Percentiles rank a stretch among this genome's conserved stretches.
phyloP scores from a whole-genome alignment of 495 filamentous ascomycete genomes.

The Haplographium delicatum region DNA sequence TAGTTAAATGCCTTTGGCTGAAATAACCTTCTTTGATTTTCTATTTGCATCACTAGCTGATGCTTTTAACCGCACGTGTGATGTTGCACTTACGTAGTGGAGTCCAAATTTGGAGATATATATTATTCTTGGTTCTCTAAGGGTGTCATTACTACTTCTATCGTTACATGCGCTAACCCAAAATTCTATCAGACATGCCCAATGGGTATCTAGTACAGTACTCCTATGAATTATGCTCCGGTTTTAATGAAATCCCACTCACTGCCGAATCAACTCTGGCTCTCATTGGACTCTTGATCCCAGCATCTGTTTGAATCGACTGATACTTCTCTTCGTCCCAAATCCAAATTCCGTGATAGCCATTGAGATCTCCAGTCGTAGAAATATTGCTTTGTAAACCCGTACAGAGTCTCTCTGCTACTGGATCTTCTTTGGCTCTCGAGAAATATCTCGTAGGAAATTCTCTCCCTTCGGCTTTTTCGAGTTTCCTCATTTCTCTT shows the following conservation, averaged over 20 bases:
- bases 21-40: not conserved
- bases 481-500: constrained; percentile 73
- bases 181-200: no score
- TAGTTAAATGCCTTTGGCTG: not conserved
- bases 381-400: constrained; percentile 4
- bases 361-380: constrained; percentile 12
- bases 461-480: constrained; percentile 68
- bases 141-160: not conserved
- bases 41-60: not conserved
- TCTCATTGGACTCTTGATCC: constrained; percentile 27
- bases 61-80: no score
- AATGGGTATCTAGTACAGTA: no score
- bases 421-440: constrained; percentile 15
- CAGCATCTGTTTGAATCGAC: constrained; percentile 12
- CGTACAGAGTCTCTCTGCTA: constrained; percentile 15
- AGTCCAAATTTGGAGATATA: no score
- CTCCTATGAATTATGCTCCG: no score
- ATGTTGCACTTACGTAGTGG: no score
- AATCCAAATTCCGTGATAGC: constrained; percentile 30
- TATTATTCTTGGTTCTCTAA: no score
- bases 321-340: constrained; percentile 30
- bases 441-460: constrained; percentile 88
- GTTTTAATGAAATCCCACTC: constrained; percentile 20
- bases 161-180: no score
- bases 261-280: constrained; percentile 29